These are phyloP conservation scores for Aspergillus calidoustus DNA, from an alignment of 2,329 filamentous ascomycete species.

Conservation along the genomic window DNA sequence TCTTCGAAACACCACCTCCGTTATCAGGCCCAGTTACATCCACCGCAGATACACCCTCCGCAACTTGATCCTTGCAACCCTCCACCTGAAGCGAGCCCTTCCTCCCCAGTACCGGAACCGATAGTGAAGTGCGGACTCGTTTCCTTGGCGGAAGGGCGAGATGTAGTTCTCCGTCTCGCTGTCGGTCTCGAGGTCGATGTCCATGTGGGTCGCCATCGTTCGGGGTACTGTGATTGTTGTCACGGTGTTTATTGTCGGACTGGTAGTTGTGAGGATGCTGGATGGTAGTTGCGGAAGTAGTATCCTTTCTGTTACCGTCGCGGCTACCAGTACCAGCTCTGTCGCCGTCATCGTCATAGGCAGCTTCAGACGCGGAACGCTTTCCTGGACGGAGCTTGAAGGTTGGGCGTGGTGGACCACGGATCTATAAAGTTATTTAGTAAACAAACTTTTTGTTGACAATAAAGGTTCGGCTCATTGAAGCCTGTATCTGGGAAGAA, in stretches of 20 bases:
- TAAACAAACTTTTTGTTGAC: neutral
- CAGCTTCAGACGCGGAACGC: neutral
- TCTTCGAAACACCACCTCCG: neutral
- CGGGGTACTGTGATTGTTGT: neutral
- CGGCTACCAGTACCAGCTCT: neutral
- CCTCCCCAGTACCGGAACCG: neutral
- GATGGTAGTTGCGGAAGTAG: neutral
- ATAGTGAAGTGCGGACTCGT: conserved; percentile 2
- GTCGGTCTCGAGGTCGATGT: neutral
- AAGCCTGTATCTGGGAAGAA: neutral
- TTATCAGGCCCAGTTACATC: neutral
- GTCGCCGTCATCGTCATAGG: neutral
- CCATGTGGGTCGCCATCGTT: neutral
- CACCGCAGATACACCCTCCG: neutral
- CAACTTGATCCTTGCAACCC: neutral
- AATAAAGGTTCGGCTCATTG: neutral
- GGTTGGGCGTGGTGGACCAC: neutral
- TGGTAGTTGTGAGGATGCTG: too few relatives aligned
- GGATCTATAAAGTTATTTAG: neutral
- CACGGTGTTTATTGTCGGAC: too few relatives aligned
- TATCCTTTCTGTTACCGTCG: neutral
- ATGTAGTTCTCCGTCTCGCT: neutral
- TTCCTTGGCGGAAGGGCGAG: conserved; percentile 14
- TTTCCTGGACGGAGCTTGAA: neutral
- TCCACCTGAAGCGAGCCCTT: neutral